Evolutionary conservation across 2,329 filamentous ascomycete genomes (phyloP).

Genomic region (Tolypocladium nubicola): DNA sequence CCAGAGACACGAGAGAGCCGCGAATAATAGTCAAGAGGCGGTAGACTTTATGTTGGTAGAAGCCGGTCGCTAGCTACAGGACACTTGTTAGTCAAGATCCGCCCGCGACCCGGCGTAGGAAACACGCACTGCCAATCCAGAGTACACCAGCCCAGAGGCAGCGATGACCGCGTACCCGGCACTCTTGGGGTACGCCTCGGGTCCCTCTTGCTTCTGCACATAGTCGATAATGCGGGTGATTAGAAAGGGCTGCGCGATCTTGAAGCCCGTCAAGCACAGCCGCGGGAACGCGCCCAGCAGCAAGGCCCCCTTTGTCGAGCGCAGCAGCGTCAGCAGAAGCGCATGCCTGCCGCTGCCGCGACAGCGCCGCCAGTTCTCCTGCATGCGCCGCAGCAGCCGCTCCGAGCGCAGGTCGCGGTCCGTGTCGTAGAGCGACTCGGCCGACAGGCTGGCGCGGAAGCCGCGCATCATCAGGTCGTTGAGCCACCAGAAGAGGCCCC

Average conservation of each 20-base stretch:
- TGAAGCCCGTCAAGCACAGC: slow-evolving; percentile 10
- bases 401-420: not conserved
- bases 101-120: not conserved
- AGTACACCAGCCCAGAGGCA: slow-evolving; percentile 8
- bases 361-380: not conserved
- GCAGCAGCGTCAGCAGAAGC: not conserved
- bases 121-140: slow-evolving; percentile 6
- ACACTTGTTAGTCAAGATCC: not conserved
- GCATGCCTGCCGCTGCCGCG: not conserved
- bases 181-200: not conserved
- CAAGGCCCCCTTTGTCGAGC: not conserved
- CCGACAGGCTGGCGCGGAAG: not conserved
- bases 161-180: slow-evolving; percentile 9
- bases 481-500: slow-evolving; percentile 12
- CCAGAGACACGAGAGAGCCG: slow-evolving; percentile 14
- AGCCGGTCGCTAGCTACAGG: slow-evolving; percentile 6
- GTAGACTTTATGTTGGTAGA: slow-evolving; percentile 13
- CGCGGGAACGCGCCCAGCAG: slow-evolving; percentile 1
- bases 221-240: slow-evolving; percentile 3
- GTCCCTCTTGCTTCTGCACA: not conserved
- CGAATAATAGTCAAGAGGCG: slow-evolving; percentile 20
- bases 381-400: not conserved
- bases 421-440: not conserved
- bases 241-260: slow-evolving; percentile 12
- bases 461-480: slow-evolving; percentile 4